Conservation (phyloP, 2,329 filamentous ascomycete species). For the Aureobasidium subglaciale region DNA sequence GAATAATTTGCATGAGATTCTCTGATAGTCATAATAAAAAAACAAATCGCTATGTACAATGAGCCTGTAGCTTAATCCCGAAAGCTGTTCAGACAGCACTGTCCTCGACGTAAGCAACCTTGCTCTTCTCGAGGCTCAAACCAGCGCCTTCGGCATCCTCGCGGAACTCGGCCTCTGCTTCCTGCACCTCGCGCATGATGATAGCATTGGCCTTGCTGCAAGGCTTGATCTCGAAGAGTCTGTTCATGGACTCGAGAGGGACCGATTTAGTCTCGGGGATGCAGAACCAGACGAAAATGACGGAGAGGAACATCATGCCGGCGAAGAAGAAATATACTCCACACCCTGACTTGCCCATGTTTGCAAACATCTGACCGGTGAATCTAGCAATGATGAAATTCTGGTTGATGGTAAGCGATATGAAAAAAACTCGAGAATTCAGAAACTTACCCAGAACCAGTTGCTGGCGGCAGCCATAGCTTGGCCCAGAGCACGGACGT, state of each 20-base stretch:
- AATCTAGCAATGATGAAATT: slow-evolving; percentile 34
- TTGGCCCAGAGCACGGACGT: slow-evolving; percentile 32
- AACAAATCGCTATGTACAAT: background rate
- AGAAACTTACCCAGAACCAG: slow-evolving; percentile 23
- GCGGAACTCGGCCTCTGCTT: slow-evolving; percentile 6
- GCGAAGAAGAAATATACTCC: slow-evolving; percentile 42
- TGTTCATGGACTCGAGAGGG: slow-evolving; percentile 41
- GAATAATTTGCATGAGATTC: too few relatives aligned
- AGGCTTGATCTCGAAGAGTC: slow-evolving; percentile 40
- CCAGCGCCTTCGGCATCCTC: slow-evolving; percentile 11
- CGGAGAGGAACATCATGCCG: slow-evolving; percentile 38
- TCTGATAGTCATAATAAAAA: background rate
- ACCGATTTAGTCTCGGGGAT: slow-evolving; percentile 39
- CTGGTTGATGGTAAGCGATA: background rate
- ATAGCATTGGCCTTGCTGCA: slow-evolving; percentile 33
- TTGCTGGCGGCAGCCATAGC: slow-evolving; percentile 28
- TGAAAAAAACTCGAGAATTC: background rate
- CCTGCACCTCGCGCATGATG: slow-evolving; percentile 29
- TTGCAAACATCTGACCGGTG: slow-evolving; percentile 45
- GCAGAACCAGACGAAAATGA: slow-evolving; percentile 41
- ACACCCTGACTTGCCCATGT: slow-evolving; percentile 34
- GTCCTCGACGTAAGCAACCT: slow-evolving; percentile 1
- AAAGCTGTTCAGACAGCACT: background rate
- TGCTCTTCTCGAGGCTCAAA: slow-evolving; percentile 7
- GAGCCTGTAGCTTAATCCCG: background rate